Evolutionary conservation across 305 asterid genomes (phyloP), one percentile per base, ranked within the genome.

Genomic region (Coffea humblotiana): DNA sequence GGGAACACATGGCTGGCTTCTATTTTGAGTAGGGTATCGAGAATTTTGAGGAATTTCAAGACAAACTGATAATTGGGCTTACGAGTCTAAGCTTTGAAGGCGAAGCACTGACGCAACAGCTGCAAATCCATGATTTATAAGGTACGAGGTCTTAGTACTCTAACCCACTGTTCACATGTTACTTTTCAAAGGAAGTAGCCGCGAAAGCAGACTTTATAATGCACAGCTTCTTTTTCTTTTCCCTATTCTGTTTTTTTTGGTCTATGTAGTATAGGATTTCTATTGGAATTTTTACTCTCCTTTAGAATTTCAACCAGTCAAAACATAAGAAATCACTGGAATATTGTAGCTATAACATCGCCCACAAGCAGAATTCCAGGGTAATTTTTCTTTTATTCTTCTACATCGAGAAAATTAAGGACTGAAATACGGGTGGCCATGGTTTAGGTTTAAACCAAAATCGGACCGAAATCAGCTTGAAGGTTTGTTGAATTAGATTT

Each of bases 111-210:
- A 56, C 54, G 52, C 67, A 3, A 77, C 35, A n/a, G 58, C 29
- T 35, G 27, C 21, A 16, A 49, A 43, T 25, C n/a, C 16, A 52
- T 37, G 58, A 74, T 80, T 45, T 80, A 73, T 73, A 72, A 18
- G n/a, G 72, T 10, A 43, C 63, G 61, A 79, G 72, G 48, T 23
- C 23, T 49, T 51, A 14, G 58, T 14, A 61, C 45, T 32, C 13
- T 14, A n/a, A 10, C 14, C 37, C 56, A 68, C 40, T 40, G 8
- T 63, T 35, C 48, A 15, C 12, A 13, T 6, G 68, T 8, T 49
- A 72, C 77, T 72, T 77, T 71, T 77, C 81, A 49, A 65, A 52
- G 73, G 58, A 6, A 81, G 84, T 27, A 61, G 84, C 81, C 70
- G 81, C 52, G 84, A 67, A 63, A 77, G 60, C 54, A 45, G 68